phyloP scores from a whole-genome alignment of 2,329 filamentous ascomycete species.

The Hypoxylon sp. region DNA sequence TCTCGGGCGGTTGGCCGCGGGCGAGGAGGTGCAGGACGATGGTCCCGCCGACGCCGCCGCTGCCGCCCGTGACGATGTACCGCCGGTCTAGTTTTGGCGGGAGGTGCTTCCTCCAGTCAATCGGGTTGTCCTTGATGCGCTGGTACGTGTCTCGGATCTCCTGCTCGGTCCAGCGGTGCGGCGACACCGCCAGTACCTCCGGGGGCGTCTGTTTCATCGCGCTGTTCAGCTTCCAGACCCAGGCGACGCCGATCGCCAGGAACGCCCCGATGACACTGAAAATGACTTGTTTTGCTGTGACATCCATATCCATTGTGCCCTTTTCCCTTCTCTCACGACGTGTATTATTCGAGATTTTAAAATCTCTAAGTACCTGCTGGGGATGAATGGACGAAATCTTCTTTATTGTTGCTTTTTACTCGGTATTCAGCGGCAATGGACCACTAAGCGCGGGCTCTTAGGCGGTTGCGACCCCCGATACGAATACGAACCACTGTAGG shows the following conservation, averaged over 20 bases:
- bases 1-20: slow-evolving; percentile 60
- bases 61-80: slow-evolving; percentile 56
- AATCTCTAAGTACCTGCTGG: background rate
- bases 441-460: background rate
- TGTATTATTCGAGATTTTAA: background rate
- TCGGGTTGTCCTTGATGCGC: slow-evolving; percentile 48
- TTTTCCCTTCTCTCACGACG: background rate
- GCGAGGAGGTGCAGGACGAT: slow-evolving; percentile 62
- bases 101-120: slow-evolving; percentile 50
- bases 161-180: slow-evolving; percentile 51
- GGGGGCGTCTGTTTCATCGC: slow-evolving; percentile 51
- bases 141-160: slow-evolving; percentile 51
- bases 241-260: slow-evolving; percentile 40
- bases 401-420: background rate
- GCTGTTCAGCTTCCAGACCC: slow-evolving; percentile 52
- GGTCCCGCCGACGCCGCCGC: slow-evolving; percentile 62
- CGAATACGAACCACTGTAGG: slow-evolving; percentile 18
- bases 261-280: slow-evolving; percentile 36
- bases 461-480: background rate
- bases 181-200: slow-evolving; percentile 45
- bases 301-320: slow-evolving; percentile 33
- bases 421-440: background rate
- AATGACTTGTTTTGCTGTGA: slow-evolving; percentile 20
- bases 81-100: slow-evolving; percentile 54
- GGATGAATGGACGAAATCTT: background rate